These are phyloP conservation scores for Phialophora tarda DNA, from an alignment of 2,329 filamentous ascomycete genomes.

Conservation along the genomic window DNA sequence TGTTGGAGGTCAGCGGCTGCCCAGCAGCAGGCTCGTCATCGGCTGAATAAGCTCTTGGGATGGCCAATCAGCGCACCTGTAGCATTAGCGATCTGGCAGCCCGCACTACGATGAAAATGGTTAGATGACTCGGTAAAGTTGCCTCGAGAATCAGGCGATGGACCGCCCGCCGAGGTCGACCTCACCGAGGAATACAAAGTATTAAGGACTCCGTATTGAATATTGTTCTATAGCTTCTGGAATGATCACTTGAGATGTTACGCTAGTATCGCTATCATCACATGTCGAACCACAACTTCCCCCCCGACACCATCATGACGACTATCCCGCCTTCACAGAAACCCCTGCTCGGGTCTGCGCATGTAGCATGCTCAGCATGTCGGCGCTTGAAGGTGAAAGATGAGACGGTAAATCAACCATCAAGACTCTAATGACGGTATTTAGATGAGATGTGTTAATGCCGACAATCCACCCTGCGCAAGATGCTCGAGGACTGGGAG, in stretches of 20 bases:
- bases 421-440: not conserved
- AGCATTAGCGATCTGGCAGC: not conserved
- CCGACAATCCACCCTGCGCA: slow-evolving; percentile 16
- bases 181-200: not conserved
- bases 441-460: slow-evolving; percentile 24
- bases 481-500: slow-evolving; percentile 13
- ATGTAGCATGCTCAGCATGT: slow-evolving; percentile 19
- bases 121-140: not conserved
- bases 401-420: not conserved
- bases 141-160: not conserved
- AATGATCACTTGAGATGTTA: not conserved
- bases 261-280: no score
- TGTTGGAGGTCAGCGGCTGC: slow-evolving; percentile 6
- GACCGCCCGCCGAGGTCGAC: not conserved
- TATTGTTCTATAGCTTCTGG: not conserved
- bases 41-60: not conserved
- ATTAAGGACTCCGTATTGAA: not conserved
- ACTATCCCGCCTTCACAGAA: slow-evolving; percentile 12
- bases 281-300: not conserved
- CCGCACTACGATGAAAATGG: not conserved
- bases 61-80: not conserved
- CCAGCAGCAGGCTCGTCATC: slow-evolving; percentile 1
- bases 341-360: slow-evolving; percentile 20
- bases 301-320: not conserved
- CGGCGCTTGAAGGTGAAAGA: slow-evolving; percentile 22